Evolutionary conservation across 2,329 filamentous ascomycete species (phyloP).

Genomic region (Ascochyta lentis): DNA sequence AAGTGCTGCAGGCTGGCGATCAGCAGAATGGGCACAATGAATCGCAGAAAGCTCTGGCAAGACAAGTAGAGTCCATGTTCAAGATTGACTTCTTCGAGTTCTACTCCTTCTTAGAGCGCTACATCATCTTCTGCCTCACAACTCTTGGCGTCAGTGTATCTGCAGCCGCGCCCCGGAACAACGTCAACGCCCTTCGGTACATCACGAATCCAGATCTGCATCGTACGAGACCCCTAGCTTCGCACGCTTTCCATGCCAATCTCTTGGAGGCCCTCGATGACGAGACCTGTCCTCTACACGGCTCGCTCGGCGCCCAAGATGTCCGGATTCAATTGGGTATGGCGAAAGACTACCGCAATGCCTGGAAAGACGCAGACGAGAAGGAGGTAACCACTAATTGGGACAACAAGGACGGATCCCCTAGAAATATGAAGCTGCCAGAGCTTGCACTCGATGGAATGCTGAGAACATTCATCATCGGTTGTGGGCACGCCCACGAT

Average conservation of each 20-base stretch:
- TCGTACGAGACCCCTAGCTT: slow-evolving; percentile 29
- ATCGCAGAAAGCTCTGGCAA: slow-evolving; percentile 21
- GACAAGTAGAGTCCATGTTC: slow-evolving; percentile 64
- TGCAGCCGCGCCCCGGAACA: slow-evolving; percentile 19
- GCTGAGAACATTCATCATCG: slow-evolving; percentile 62
- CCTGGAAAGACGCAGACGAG: slow-evolving; percentile 73
- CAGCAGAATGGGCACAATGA: slow-evolving; percentile 23
- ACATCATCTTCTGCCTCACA: slow-evolving; percentile 70
- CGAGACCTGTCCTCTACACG: slow-evolving; percentile 63
- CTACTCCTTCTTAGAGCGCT: slow-evolving; percentile 75
- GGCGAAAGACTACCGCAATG: slow-evolving; percentile 74
- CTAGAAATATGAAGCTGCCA: slow-evolving; percentile 55
- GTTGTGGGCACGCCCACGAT: slow-evolving; percentile 64
- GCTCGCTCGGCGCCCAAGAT: slow-evolving; percentile 61
- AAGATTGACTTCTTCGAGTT: slow-evolving; percentile 81
- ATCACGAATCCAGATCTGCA: slow-evolving; percentile 39
- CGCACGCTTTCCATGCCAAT: slow-evolving; percentile 72
- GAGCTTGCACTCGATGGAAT: slow-evolving; percentile 69
- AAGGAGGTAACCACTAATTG: slow-evolving; percentile 21
- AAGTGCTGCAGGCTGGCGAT: slow-evolving; percentile 28
- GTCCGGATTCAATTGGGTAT: slow-evolving; percentile 65
- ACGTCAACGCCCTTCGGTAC: slow-evolving; percentile 42
- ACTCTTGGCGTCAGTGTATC: slow-evolving; percentile 66
- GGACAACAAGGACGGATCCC: slow-evolving; percentile 29
- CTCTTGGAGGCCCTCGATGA: slow-evolving; percentile 68